Evolutionary conservation across 129 eudicot genomes (phyloP).

Genomic region (Oenanthe sinensis): DNA sequence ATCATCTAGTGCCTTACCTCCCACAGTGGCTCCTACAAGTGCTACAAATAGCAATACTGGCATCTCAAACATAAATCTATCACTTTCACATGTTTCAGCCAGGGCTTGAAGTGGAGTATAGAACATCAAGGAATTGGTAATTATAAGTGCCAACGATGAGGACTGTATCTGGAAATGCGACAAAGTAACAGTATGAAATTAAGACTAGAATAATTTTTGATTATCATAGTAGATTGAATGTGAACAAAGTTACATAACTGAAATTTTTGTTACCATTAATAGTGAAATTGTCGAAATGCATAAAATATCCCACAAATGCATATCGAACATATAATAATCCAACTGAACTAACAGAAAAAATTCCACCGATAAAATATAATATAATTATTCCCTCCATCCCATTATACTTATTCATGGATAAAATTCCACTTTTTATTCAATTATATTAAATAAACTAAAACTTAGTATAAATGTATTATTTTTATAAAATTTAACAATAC

Average conservation of each 20-base stretch:
- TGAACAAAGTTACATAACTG: background rate
- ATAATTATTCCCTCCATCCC: no score
- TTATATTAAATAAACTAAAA: no score
- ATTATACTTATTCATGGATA: no score
- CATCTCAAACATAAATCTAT: slow-evolving; percentile 54
- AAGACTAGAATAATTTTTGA: background rate
- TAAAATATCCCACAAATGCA: background rate
- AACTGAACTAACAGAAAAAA: background rate
- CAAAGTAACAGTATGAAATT: background rate
- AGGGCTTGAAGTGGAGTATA: slow-evolving; percentile 62
- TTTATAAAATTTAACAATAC: no score
- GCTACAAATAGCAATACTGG: slow-evolving; percentile 83
- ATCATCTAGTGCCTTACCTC: slow-evolving; percentile 46
- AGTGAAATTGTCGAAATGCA: background rate
- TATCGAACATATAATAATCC: background rate
- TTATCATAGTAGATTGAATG: background rate
- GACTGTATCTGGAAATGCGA: slow-evolving; percentile 41
- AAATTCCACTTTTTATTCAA: no score
- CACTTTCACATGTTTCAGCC: slow-evolving; percentile 81
- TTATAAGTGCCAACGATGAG: slow-evolving; percentile 24
- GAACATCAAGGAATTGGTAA: slow-evolving; percentile 48
- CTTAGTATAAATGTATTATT: no score
- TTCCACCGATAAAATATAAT: no score
- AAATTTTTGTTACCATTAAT: background rate
- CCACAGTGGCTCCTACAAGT: slow-evolving; percentile 96